Conservation (phyloP, 2,329 filamentous ascomycete species). For the Orbilia blumenaviensis region DNA sequence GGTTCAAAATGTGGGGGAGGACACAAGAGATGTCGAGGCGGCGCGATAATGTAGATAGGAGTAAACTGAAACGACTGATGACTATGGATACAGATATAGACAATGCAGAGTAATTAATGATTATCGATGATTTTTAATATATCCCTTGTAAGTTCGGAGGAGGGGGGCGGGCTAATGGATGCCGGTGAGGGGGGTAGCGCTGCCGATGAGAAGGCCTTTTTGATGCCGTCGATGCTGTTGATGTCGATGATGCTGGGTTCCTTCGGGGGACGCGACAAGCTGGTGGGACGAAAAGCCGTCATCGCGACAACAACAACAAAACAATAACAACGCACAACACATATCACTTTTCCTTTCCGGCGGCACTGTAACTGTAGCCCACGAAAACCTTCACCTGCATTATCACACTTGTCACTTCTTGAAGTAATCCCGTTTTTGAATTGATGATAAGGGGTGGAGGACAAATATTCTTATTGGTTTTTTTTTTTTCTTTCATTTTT, state of each 20-base stretch:
- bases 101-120: background rate
- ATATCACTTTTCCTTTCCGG: background rate
- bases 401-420: too few species aligned
- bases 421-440: too few species aligned
- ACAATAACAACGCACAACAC: conserved; percentile 51
- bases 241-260: conserved; percentile 36
- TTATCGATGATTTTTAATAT: background rate
- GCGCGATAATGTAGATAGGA: conserved; percentile 13
- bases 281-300: conserved; percentile 33
- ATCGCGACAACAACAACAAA: conserved; percentile 54
- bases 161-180: background rate
- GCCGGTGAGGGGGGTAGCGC: background rate
- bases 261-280: conserved; percentile 42
- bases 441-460: too few species aligned
- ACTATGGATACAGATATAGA: background rate
- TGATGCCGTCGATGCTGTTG: conserved; percentile 3
- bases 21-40: too few species aligned
- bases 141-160: background rate
- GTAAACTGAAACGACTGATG: conserved; percentile 1
- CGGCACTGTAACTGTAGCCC: too few species aligned
- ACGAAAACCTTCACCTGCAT: too few species aligned
- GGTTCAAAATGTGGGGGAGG: conserved; percentile 4
- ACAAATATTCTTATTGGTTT: too few species aligned
- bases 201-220: conserved; percentile 4
- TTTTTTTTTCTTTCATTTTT: background rate